phyloP scores from a whole-genome alignment of 164 flowering plant genomes.

The Cinnamomum chago region DNA sequence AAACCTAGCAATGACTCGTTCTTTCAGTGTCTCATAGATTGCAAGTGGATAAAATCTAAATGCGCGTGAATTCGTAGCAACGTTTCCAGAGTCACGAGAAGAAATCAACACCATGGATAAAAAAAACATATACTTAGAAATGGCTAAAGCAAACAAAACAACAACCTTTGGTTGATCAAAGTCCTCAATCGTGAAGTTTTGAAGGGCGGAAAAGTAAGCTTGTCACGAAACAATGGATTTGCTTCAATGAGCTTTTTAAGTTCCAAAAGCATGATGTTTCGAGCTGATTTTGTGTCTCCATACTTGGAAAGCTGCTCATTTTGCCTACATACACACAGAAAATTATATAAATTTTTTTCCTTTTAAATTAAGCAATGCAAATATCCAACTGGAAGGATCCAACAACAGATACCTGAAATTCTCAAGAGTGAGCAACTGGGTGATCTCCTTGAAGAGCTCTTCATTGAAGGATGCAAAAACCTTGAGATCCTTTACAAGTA shows the following conservation, averaged over 20 bases:
- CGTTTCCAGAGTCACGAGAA: neutral
- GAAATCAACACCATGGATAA: neutral
- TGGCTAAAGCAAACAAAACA: neutral
- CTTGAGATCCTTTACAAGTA: slow-evolving; percentile 79
- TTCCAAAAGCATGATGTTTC: slow-evolving; percentile 74
- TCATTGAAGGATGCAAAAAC: slow-evolving; percentile 76
- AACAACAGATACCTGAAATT: slow-evolving; percentile 54
- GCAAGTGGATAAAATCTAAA: neutral
- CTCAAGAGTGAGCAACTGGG: slow-evolving; percentile 72
- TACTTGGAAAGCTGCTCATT: slow-evolving; percentile 86
- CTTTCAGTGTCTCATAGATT: neutral
- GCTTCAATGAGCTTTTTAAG: slow-evolving; percentile 85
- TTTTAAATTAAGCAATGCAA: neutral
- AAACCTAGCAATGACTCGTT: neutral
- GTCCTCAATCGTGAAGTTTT: slow-evolving; percentile 68
- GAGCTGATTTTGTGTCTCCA: slow-evolving; percentile 80
- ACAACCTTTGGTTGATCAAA: slow-evolving; percentile 74
- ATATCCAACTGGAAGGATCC: neutral
- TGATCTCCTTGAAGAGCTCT: slow-evolving; percentile 82
- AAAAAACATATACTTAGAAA: neutral
- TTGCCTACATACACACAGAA: slow-evolving; percentile 38
- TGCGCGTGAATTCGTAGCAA: neutral
- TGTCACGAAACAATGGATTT: slow-evolving; percentile 80
- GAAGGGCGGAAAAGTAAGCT: slow-evolving; percentile 71
- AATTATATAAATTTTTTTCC: no score